These are phyloP conservation scores for Chloroidium sp. DNA, from an alignment of 163 green algal genomes.

Conservation along the genomic window DNA sequence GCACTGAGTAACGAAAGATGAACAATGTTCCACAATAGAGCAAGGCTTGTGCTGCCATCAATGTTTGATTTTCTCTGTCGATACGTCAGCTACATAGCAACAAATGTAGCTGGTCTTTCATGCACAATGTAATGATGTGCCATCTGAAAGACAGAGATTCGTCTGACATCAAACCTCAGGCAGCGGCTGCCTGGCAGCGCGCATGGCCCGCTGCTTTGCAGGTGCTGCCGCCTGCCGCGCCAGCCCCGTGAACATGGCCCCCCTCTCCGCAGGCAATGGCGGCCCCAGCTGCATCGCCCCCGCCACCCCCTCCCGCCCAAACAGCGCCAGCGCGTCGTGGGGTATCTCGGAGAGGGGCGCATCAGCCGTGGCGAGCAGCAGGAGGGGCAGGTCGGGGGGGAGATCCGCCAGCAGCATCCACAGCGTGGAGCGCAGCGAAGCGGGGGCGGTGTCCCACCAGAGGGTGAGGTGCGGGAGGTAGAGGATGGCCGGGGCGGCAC, in stretches of 20 bases:
- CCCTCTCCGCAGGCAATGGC: no score
- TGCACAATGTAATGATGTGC: no score
- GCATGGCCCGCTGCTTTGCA: no score
- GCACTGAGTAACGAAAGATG: no score
- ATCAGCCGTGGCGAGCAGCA: constrained; percentile 81
- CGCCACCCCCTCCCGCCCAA: constrained; percentile 8
- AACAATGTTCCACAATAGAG: no score
- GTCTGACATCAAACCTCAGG: no score
- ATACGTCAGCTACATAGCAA: no score
- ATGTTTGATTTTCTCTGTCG: no score
- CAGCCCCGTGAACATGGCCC: neutral
- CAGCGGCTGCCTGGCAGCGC: no score
- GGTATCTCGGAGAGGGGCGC: constrained; percentile 34
- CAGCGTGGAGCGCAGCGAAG: constrained; percentile 61
- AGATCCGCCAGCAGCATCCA: constrained; percentile 70
- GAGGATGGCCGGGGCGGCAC: constrained; percentile 71
- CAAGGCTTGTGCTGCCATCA: no score
- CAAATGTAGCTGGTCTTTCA: no score
- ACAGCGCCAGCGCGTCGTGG: constrained; percentile 29
- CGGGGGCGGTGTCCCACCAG: constrained; percentile 64
- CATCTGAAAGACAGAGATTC: no score
- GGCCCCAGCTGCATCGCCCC: neutral
- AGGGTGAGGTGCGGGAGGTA: constrained; percentile 79
- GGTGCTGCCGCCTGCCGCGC: neutral
- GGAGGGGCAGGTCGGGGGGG: constrained; percentile 61